Evolutionary conservation across 768 basidiomycete genomes (phyloP).

Genomic region (Tylopilus sp.): DNA sequence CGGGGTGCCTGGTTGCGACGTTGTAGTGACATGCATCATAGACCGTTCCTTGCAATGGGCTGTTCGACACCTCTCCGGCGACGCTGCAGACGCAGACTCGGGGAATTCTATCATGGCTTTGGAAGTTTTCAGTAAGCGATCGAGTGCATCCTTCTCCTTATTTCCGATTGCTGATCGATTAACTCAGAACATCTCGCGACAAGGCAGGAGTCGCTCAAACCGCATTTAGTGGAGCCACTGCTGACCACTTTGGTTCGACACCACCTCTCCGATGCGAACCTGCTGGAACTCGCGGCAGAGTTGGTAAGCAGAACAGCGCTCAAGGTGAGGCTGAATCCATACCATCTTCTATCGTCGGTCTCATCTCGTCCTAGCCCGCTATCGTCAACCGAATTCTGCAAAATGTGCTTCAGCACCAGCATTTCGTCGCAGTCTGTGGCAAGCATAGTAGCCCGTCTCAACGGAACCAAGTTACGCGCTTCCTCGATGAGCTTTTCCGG

Average conservation of each 20-base stretch:
- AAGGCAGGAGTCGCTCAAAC: constrained; percentile 33
- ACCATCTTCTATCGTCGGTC: not conserved
- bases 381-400: constrained; percentile 76
- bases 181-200: constrained; percentile 12
- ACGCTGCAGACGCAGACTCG: constrained; percentile 24
- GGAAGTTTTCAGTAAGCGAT: constrained; percentile 38
- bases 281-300: constrained; percentile 42
- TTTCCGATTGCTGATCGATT: not conserved
- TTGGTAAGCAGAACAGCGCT: constrained; percentile 44
- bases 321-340: constrained; percentile 49
- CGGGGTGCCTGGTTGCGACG: constrained; percentile 19
- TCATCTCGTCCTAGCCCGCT: constrained; percentile 45
- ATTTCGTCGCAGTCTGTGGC: constrained; percentile 50
- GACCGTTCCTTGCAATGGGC: constrained; percentile 54
- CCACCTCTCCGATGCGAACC: constrained; percentile 42
- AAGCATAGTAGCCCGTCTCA: constrained; percentile 21
- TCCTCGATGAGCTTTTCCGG: constrained; percentile 66
- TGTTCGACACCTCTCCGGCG: constrained; percentile 42
- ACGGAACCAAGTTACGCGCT: constrained; percentile 48
- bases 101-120: constrained; percentile 24
- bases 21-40: constrained; percentile 32
- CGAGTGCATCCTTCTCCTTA: not conserved
- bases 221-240: constrained; percentile 68
- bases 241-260: constrained; percentile 60
- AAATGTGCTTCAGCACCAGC: constrained; percentile 64